Base-by-base conservation (phyloP, 164 flowering plant genomes). In the Warburgia ugandensis region DNA sequence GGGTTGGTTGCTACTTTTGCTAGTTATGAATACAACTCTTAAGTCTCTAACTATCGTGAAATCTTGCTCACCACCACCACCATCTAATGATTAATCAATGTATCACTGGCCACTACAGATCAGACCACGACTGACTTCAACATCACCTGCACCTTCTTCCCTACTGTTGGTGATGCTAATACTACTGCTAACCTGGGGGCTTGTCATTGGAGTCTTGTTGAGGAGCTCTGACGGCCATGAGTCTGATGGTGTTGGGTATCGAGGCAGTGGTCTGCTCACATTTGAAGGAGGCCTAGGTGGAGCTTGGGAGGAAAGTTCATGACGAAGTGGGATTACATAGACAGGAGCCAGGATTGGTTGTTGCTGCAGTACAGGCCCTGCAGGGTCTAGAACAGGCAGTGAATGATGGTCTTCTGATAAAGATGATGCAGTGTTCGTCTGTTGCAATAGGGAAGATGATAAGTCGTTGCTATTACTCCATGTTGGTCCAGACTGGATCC, bases 211-310 rank as follows among this genome's bases (percentile, higher is more conserved):
- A n/a, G 12, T 39, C 43, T 48, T 35, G 12, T 29, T 61, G 20
- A 76, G 73, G 42, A 80, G 56, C 36, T 68, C 69, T 23, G 72
- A 63, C 1, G 86, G 66, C 86, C 86, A 80, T 6, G 74, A 68
- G 59, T 80, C 86, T 19, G 74, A 47, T 5, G 65, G 69, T 8
- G 81, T 70, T 23, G 79, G 81, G 48, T 79, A 79, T 13, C 85
- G 66, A 26, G 85, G 66, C 29, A 71, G 81, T 3, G 85, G 85
- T 59, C 68, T 77, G 47, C 67, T 73, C 58, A 79, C 78, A 37
- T 47, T 40, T 12, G 71, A 38, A 2, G 63, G 33, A 30, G 60
- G 58, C 26, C 43, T 52, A 1, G 60, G 27, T 23, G 60, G 45
- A 30, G 51, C 49, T 45, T 60, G 79, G 45, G n/a, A n/a, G n/a